These are phyloP conservation scores for Metschnikowia vanudenii DNA, from an alignment of 805 yeast species.

Conservation along the genomic window DNA sequence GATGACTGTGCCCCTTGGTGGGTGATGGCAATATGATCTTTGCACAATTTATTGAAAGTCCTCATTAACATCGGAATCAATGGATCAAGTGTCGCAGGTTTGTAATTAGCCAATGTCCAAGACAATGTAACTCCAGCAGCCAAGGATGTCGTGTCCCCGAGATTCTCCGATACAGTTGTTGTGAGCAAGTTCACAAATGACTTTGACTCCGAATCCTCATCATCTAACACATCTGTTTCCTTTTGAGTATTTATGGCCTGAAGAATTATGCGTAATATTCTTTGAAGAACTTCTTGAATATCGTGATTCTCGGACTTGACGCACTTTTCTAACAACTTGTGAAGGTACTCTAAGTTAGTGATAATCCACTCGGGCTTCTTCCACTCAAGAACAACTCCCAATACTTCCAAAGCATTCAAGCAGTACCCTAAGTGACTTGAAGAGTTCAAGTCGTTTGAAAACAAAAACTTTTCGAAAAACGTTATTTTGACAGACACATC, in stretches of 20 bases:
- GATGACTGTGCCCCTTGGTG: constrained; percentile 43
- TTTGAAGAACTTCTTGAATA: constrained; percentile 78
- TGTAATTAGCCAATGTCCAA: constrained; percentile 75
- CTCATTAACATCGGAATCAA: constrained; percentile 76
- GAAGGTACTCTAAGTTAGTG: constrained; percentile 65
- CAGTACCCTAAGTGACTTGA: constrained; percentile 73
- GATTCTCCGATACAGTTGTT: constrained; percentile 74
- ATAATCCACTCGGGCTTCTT: constrained; percentile 77
- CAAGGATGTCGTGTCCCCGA: constrained; percentile 68
- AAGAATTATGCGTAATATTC: constrained; percentile 68
- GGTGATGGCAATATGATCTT: constrained; percentile 74
- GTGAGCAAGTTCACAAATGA: constrained; percentile 60
- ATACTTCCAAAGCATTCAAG: constrained; percentile 86
- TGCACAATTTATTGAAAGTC: constrained; percentile 84
- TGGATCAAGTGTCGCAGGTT: constrained; percentile 73
- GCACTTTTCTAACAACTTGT: constrained; percentile 74
- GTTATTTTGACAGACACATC: constrained; percentile 84
- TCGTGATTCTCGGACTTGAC: constrained; percentile 81
- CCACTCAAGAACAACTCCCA: constrained; percentile 78
- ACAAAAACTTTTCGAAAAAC: constrained; percentile 84
- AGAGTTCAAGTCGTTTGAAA: constrained; percentile 71
- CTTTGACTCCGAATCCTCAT: constrained; percentile 60
- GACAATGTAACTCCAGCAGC: constrained; percentile 84
- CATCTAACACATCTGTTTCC: constrained; percentile 40
- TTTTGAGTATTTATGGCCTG: constrained; percentile 56